phyloP scores from a whole-genome alignment of 2,329 filamentous ascomycete genomes.

The Phoma sp. region DNA sequence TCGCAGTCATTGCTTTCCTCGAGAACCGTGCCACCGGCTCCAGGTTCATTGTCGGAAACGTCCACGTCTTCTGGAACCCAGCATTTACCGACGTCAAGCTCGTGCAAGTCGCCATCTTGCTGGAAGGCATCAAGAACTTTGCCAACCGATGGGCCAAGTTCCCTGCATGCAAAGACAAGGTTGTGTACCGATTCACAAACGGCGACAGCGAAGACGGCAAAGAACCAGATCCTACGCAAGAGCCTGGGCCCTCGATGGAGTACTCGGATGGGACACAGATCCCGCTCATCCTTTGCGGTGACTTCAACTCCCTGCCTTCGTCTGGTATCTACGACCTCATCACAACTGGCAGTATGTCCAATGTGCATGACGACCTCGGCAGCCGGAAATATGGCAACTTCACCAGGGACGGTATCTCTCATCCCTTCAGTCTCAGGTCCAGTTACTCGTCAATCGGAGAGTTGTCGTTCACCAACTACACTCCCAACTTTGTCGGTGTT shows the following conservation, averaged over 20 bases:
- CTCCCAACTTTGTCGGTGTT: conserved; percentile 87
- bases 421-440: conserved; percentile 92
- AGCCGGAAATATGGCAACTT: conserved; percentile 90
- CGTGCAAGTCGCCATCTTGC: conserved; percentile 91
- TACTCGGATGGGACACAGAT: conserved; percentile 88
- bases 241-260: conserved; percentile 81
- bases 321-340: conserved; percentile 93
- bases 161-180: conserved; percentile 83
- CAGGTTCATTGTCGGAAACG: conserved; percentile 89
- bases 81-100: conserved; percentile 92
- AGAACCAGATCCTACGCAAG: conserved; percentile 60
- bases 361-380: conserved; percentile 79
- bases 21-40: conserved; percentile 92
- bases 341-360: conserved; percentile 76
- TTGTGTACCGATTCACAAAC: conserved; percentile 55
- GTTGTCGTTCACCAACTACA: conserved; percentile 94
- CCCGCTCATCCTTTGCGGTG: conserved; percentile 87
- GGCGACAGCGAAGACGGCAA: conserved; percentile 58
- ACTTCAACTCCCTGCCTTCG: conserved; percentile 89
- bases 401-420: conserved; percentile 87
- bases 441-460: conserved; percentile 86
- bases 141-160: conserved; percentile 84
- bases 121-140: conserved; percentile 88
- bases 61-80: conserved; percentile 94
- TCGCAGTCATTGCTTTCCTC: conserved; percentile 88